Base-by-base conservation (phyloP, 139 green algal species). In the Pedinophyceae sp. region DNA sequence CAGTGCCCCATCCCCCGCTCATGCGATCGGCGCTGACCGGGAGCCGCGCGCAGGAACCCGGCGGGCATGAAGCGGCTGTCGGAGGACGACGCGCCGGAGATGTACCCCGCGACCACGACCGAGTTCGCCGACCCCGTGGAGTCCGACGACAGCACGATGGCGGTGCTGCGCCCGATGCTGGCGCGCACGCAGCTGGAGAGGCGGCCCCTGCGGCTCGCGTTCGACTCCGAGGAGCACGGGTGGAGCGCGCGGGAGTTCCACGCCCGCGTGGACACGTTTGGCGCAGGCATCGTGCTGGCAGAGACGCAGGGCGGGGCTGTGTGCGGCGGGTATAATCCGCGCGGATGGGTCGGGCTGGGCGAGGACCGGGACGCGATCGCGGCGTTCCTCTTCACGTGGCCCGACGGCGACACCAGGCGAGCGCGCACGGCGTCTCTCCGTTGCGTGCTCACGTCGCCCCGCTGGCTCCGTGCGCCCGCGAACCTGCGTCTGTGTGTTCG, bases 351-450 rank as follows among this genome's bases (percentile, higher is more conserved):
- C 48, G 64, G 70, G 2, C 54, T 89, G 17, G 70, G 77, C 0
- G 81, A 89, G 39, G 68, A 84, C 54, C 30, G 75, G 2, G 67
- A 79, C 55, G 67, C 64, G 22, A 78, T 76, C 45, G 75, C 76
- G 23, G 73, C 77, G 13, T 89, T 89, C 55, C 59, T 89, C 10
- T 89, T 89, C 64, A 78, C 67, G 3, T 89, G 73, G 71, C 66
- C 65, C 2, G 52, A 75, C 28, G 77, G 80, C 13, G 60, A 80
- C 58, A 69, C 53, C 5, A n/a, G n/a, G n/a, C n/a, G n/a, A n/a
- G n/a, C n/a, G n/a, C n/a, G n/a, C n/a, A n/a, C n/a, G n/a, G n/a
- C n/a, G n/a, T n/a, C n/a, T n/a, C n/a, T n/a, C n/a, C n/a, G n/a
- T n/a, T n/a, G n/a, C n/a, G n/a, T n/a, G n/a, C 34, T 43, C 10